Evolutionary conservation across 176 grass and related monocot species (phyloP).

Genomic region (Oryza glaberrima): DNA sequence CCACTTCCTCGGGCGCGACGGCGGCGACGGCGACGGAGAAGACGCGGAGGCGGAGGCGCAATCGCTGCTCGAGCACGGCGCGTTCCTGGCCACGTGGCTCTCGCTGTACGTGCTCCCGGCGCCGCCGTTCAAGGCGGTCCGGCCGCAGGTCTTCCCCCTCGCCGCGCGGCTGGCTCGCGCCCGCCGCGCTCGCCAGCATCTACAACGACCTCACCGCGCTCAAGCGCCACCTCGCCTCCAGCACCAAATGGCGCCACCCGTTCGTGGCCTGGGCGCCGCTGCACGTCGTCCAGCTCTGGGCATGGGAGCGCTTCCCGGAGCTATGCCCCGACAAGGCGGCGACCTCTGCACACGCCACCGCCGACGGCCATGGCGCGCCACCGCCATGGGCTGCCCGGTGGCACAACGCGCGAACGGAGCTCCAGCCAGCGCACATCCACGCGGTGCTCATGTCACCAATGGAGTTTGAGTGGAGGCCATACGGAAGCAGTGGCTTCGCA

Average conservation of each 20-base stretch:
- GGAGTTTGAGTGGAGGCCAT: constrained; percentile 50
- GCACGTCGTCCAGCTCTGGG: constrained; percentile 53
- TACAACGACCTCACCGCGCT: constrained; percentile 45
- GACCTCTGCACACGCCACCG: not conserved
- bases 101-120: constrained; percentile 41
- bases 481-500: not conserved
- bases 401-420: constrained; percentile 20
- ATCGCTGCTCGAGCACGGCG: constrained; percentile 42
- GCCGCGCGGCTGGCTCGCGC: constrained; percentile 51
- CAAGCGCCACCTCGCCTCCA: constrained; percentile 18
- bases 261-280: constrained; percentile 42
- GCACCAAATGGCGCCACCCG: not conserved
- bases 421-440: not conserved
- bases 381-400: constrained; percentile 45
- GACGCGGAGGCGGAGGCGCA: not conserved
- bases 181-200: constrained; percentile 47
- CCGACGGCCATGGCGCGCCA: not conserved
- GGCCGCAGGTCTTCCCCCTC: constrained; percentile 37
- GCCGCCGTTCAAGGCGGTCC: constrained; percentile 29
- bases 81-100: constrained; percentile 62
- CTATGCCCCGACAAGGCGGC: constrained; percentile 24
- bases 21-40: not conserved
- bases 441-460: constrained; percentile 30
- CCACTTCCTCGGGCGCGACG: constrained; percentile 27
- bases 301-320: constrained; percentile 53